Conservation (phyloP, 345 rosid genomes). For the Clausena lansium region DNA sequence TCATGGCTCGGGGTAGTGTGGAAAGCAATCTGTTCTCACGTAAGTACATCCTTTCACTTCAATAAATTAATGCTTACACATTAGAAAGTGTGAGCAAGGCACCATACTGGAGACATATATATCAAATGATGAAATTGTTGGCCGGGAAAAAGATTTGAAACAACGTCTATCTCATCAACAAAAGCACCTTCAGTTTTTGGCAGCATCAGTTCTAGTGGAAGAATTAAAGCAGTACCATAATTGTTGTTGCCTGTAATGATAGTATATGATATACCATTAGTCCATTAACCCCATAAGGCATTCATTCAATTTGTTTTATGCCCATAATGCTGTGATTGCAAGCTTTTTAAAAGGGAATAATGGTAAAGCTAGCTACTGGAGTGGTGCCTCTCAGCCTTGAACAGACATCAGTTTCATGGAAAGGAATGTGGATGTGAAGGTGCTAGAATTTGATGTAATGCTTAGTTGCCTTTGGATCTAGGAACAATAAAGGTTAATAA, state of each 20-base stretch:
- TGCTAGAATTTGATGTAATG: slow-evolving; percentile 10
- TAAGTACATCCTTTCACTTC: slow-evolving; percentile 32
- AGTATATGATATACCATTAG: neutral
- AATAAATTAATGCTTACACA: too few relatives aligned
- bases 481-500: too few relatives aligned
- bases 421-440: neutral
- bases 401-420: neutral
- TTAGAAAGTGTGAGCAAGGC: too few relatives aligned
- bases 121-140: neutral
- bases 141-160: neutral
- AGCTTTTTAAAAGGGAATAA: neutral
- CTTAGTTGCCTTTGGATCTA: too few relatives aligned
- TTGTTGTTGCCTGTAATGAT: neutral
- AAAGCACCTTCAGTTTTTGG: neutral
- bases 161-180: neutral
- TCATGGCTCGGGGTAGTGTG: slow-evolving; percentile 92
- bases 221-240: neutral
- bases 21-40: slow-evolving; percentile 88
- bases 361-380: neutral
- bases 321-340: neutral
- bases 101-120: too few relatives aligned
- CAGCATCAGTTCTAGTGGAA: neutral
- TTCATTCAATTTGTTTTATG: neutral
- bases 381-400: neutral
- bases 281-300: neutral